Conservation (phyloP, 1,284 basidiomycete genomes). For the Austroboletus rostrupii region DNA sequence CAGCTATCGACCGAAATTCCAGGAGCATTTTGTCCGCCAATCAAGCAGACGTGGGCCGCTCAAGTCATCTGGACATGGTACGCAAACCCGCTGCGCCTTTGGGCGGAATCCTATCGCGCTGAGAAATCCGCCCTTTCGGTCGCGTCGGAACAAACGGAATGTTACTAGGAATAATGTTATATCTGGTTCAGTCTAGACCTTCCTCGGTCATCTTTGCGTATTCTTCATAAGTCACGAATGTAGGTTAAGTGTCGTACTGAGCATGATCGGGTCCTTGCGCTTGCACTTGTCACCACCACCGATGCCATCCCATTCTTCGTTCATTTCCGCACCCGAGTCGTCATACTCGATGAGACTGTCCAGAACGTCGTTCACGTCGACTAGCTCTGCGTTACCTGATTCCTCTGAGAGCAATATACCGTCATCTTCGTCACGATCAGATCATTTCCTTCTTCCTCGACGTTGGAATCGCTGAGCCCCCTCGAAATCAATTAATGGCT, state of each 20-base stretch:
- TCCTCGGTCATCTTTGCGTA: slow-evolving; percentile 92
- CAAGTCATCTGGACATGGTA: too few relatives aligned
- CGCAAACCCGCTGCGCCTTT: too few relatives aligned
- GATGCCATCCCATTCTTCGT: slow-evolving; percentile 55
- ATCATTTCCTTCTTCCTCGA: slow-evolving; percentile 25
- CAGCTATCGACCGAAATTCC: too few relatives aligned
- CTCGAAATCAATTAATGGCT: slow-evolving; percentile 37
- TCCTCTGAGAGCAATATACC: slow-evolving; percentile 56
- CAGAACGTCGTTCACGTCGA: slow-evolving; percentile 53
- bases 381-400: slow-evolving; percentile 65
- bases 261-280: slow-evolving; percentile 48
- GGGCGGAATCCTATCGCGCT: too few relatives aligned
- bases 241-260: slow-evolving; percentile 74
- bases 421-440: slow-evolving; percentile 30
- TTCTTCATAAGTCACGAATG: slow-evolving; percentile 93
- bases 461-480: slow-evolving; percentile 31
- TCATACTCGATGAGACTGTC: slow-evolving; percentile 59
- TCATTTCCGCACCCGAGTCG: slow-evolving; percentile 42
- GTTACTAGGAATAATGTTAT: slow-evolving; percentile 2
- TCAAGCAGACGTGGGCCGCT: too few relatives aligned
- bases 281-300: slow-evolving; percentile 33
- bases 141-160: too few relatives aligned
- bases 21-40: too few relatives aligned
- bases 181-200: slow-evolving; percentile 26
- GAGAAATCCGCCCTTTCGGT: too few relatives aligned